These are phyloP conservation scores for Colletotrichum paranaense DNA, from an alignment of 2,329 filamentous ascomycete genomes.

Conservation along the genomic window DNA sequence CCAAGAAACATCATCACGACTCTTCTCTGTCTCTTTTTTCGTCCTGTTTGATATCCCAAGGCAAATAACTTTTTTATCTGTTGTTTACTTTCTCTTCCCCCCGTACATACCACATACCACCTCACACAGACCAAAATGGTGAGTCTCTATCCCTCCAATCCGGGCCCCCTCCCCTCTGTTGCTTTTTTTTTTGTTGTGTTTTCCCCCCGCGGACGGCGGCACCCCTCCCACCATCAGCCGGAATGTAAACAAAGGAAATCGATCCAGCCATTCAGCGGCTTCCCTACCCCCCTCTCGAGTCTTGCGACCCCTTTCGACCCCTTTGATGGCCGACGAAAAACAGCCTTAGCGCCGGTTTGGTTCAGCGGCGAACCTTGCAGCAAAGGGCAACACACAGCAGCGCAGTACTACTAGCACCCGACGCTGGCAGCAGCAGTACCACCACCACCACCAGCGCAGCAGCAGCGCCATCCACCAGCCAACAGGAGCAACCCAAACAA, in stretches of 20 bases:
- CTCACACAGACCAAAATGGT: conserved; percentile 46
- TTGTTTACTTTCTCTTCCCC: neutral
- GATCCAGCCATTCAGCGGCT: conserved; percentile 23
- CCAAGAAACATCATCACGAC: conserved; percentile 25
- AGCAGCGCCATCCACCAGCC: conserved; percentile 33
- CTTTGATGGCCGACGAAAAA: conserved; percentile 8
- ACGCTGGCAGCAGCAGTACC: neutral
- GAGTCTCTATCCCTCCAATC: conserved; percentile 40
- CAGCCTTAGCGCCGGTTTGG: conserved; percentile 27
- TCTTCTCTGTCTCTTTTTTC: neutral
- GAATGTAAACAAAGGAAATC: conserved; percentile 35
- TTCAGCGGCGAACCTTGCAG: conserved; percentile 34
- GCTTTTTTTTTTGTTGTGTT: conserved; percentile 30
- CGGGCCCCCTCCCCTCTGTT: neutral
- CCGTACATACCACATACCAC: neutral
- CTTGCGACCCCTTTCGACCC: neutral
- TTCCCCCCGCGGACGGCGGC: neutral
- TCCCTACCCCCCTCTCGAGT: neutral
- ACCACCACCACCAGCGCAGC: neutral
- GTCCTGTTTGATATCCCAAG: neutral
- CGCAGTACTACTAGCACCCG: neutral
- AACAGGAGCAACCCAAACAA: conserved; percentile 34
- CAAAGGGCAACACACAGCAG: neutral
- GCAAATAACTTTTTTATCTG: neutral
- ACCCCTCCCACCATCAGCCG: conserved; percentile 10